Evolutionary conservation across 148 eudicot species (phyloP).

Genomic region (Camellia lanceoleosa): DNA sequence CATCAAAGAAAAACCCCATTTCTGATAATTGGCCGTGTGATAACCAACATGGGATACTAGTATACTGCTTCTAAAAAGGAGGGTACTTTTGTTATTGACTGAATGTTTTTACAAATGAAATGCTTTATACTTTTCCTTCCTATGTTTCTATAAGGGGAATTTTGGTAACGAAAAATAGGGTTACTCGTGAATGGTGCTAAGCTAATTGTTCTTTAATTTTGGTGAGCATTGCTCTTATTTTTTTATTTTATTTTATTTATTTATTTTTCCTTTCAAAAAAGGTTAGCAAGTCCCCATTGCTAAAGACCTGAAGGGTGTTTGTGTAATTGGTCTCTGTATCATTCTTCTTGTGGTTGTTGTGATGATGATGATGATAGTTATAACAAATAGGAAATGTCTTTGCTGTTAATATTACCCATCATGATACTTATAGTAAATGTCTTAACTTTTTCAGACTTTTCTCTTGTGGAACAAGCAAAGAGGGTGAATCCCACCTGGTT

Average conservation of each 20-base stretch:
- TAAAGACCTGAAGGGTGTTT: background rate
- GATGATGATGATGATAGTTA: background rate
- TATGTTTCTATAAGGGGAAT: background rate
- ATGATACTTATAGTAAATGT: background rate
- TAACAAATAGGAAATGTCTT: background rate
- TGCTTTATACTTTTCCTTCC: background rate
- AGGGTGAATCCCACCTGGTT: conserved; percentile 63
- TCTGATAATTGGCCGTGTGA: too few relatives aligned
- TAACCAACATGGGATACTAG: too few relatives aligned
- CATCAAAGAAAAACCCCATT: too few relatives aligned
- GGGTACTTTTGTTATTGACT: background rate
- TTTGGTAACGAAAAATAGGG: background rate
- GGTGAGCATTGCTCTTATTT: background rate
- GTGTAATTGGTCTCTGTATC: background rate
- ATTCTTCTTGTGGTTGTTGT: background rate
- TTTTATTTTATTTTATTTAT: too few relatives aligned
- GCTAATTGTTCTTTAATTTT: background rate
- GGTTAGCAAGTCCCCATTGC: background rate
- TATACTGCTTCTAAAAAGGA: background rate
- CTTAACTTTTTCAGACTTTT: conserved; percentile 40
- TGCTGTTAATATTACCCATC: background rate
- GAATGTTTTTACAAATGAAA: background rate
- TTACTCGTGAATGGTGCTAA: background rate
- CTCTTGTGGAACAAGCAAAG: conserved; percentile 75
- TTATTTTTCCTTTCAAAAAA: background rate